Conservation (phyloP, 495 filamentous ascomycete species). For the Neurospora sp. region DNA sequence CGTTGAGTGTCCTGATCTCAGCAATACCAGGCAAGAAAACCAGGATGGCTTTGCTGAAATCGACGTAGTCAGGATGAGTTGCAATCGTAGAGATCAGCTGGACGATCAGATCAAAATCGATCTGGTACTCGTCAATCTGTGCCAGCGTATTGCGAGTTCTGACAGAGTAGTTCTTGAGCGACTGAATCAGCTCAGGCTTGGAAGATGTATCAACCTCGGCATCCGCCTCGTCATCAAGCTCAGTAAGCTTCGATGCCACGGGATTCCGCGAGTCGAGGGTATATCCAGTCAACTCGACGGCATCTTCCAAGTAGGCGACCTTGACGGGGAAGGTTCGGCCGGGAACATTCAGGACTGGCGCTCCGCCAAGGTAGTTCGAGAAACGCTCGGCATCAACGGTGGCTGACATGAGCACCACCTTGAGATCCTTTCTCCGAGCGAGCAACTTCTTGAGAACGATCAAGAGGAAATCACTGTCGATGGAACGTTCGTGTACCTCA, state of each 20-base stretch:
- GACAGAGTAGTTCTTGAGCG: slow-evolving; percentile 59
- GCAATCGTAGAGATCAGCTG: slow-evolving; percentile 65
- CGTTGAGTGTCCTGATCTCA: slow-evolving; percentile 81
- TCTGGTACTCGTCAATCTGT: slow-evolving; percentile 74
- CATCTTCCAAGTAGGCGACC: slow-evolving; percentile 84
- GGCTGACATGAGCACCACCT: slow-evolving; percentile 89
- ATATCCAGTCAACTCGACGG: slow-evolving; percentile 70
- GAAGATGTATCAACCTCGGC: slow-evolving; percentile 37
- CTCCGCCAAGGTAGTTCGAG: slow-evolving; percentile 73
- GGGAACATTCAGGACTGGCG: slow-evolving; percentile 79
- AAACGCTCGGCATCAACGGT: slow-evolving; percentile 88
- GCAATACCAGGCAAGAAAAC: slow-evolving; percentile 92
- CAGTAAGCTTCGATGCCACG: slow-evolving; percentile 29
- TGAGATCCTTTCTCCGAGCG: slow-evolving; percentile 56
- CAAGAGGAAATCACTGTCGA: slow-evolving; percentile 91
- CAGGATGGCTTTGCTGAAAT: slow-evolving; percentile 81
- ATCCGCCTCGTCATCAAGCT: slow-evolving; percentile 47
- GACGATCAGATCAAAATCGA: slow-evolving; percentile 75
- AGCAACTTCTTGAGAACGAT: slow-evolving; percentile 81
- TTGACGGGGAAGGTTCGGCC: slow-evolving; percentile 89
- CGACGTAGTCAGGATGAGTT: slow-evolving; percentile 46
- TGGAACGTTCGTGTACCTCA: slow-evolving; percentile 89
- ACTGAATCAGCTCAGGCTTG: slow-evolving; percentile 37
- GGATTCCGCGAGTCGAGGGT: slow-evolving; percentile 42
- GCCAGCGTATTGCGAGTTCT: slow-evolving; percentile 62